Base-by-base conservation (phyloP, 2,329 filamentous ascomycete genomes). In the Zelopaecilomyces penicillatus region DNA sequence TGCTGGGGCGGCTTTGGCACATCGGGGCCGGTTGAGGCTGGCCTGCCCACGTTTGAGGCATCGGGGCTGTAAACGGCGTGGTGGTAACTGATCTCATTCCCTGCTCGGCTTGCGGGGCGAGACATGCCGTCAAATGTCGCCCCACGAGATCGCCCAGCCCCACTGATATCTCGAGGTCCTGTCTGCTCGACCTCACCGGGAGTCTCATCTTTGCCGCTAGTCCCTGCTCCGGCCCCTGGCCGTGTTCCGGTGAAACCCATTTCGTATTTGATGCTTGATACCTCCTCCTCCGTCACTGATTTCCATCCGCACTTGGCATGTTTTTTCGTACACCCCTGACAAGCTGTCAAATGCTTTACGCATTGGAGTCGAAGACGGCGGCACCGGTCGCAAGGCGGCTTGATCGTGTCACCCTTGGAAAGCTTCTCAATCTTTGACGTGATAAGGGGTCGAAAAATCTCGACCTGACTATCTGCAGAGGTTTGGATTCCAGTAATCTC, bases 251-350 rank as follows among this genome's bases (percentile, higher is more conserved):
- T 38, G 12, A 52, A 39, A 3, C 56, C 57, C 49, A 61, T 52
- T 26, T 65, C 60, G 19, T 50, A 46, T 34, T 52, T 58, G n/a
- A 65, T 42, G 7, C 48, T 42, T 28, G 57, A 56, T 29, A 69
- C 57, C 48, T 95, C 89, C 3, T 84, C 82, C 30, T 87, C 80
- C 11, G 79, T 81, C n/a, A 93, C 78, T 37, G 85, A 80, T 53
- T 82, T 85, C 88, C 88, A 95, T 10, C 81, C 82, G 61, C 88
- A 95, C 56, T 89, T 90, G 19, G 87, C 87, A 60, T 95, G 88
- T 61, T 94, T 94, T 61, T 87, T 90, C 0, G 88, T 94, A 62
- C 88, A 95, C 26, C 87, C 87, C 62, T 84, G 80, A 58, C 89
- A 95, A 6, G 87, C 87, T 0, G 87, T 94, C 34, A 93, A 70